Conservation (phyloP, 2,329 filamentous ascomycete genomes). For the Paecilomyces sp. region DNA sequence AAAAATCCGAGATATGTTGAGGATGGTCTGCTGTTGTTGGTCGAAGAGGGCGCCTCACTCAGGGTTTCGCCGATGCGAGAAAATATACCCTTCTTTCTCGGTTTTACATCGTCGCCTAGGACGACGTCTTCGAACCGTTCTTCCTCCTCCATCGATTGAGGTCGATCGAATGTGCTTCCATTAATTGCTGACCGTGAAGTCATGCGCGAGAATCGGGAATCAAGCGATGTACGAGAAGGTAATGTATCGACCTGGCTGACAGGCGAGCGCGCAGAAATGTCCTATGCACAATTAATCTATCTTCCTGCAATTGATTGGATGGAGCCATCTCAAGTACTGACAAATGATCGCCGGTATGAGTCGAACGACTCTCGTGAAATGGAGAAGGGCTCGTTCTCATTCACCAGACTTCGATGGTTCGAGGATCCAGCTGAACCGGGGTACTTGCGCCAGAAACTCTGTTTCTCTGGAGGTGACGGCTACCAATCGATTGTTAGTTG, state of each 20-base stretch:
- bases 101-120: slow-evolving; percentile 65
- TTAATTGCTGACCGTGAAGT: slow-evolving; percentile 56
- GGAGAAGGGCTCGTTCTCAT: slow-evolving; percentile 85
- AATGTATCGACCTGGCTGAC: slow-evolving; percentile 53
- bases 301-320: neutral
- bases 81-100: slow-evolving; percentile 71
- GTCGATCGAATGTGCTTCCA: slow-evolving; percentile 51
- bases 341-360: slow-evolving; percentile 91
- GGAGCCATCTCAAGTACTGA: slow-evolving; percentile 40
- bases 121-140: slow-evolving; percentile 88
- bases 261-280: slow-evolving; percentile 83
- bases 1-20: slow-evolving; percentile 54
- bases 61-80: slow-evolving; percentile 64
- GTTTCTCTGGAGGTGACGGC: slow-evolving; percentile 85
- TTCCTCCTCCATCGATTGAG: slow-evolving; percentile 65
- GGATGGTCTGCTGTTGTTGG: slow-evolving; percentile 34
- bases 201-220: slow-evolving; percentile 61
- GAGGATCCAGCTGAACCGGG: slow-evolving; percentile 43
- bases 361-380: slow-evolving; percentile 97
- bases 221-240: slow-evolving; percentile 69
- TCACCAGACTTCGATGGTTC: slow-evolving; percentile 58
- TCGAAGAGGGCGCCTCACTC: slow-evolving; percentile 24
- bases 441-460: slow-evolving; percentile 64
- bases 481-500: slow-evolving; percentile 27
- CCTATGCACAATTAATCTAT: slow-evolving; percentile 45